Evolutionary conservation across 1,284 basidiomycete species (phyloP), one percentile per base, ranked within the genome.

Genomic region (Meripilus lineatus): DNA sequence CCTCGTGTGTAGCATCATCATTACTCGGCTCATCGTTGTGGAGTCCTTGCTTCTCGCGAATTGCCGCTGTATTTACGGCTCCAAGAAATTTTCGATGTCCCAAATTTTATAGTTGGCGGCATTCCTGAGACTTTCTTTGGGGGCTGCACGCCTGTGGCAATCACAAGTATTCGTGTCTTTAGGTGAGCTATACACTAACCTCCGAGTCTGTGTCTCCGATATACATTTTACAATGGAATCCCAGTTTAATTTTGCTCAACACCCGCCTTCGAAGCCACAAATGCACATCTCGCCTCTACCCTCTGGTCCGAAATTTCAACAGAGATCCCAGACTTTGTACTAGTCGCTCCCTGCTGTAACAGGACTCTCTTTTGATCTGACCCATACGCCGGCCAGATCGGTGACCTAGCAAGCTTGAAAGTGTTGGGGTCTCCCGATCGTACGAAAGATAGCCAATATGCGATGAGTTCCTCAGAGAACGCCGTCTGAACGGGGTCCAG

Each of bases 361-460:
- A 75, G 70, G 26, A 75, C 70, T 18, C 75, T 55, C 28, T 30
- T 30, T 8, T 18, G 56, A 38, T 49, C 58, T 61, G 7, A 42
- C 38, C 32, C 32, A 45, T 38, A 51, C 39, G 10, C 48, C 4
- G 61, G 42, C 75, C 75, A 77, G 10, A 33, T 46, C 0, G 76
- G 76, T 3, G 75, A 73, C 10, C 67, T 58, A 1, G 61, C 50
- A 2, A 79, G 68, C 56, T 72, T 77, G 62, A 65, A 65, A 17
- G 66, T 69, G 61, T 74, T 78, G 1, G 76, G 76, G 54, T 77
- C 54, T 2, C 66, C 68, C 1, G 69, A 56, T 26, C 76, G 71
- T 15, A 79, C 76, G 51, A 80, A 79, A 1, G 77, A 80, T 8
- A 77, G 62, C 75, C 75, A 78, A 54, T 78, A 79, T 10, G 76